Evolutionary conservation across 1,284 basidiomycete species (phyloP).

Genomic region (Cutaneotrichosporon spelunceum): DNA sequence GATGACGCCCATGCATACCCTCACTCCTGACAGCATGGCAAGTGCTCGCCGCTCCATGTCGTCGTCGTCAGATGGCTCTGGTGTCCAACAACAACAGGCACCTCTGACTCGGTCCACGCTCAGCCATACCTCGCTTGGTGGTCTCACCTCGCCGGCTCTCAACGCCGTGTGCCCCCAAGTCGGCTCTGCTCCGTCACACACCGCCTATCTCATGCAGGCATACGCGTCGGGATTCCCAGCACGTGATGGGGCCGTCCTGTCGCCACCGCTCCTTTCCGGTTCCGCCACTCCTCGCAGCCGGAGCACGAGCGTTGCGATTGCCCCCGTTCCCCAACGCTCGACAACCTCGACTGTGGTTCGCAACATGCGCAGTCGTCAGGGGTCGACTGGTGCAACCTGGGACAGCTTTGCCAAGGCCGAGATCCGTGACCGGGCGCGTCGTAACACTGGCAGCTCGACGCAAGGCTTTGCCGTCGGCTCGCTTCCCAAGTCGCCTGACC

Average conservation of each 20-base stretch:
- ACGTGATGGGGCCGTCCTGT: slow-evolving; percentile 20
- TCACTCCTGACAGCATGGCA: background rate
- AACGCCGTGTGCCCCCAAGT: slow-evolving; percentile 28
- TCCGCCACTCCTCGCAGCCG: slow-evolving; percentile 14
- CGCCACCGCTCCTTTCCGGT: slow-evolving; percentile 11
- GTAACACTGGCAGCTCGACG: slow-evolving; percentile 15
- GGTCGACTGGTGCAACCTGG: slow-evolving; percentile 36
- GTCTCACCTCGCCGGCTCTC: slow-evolving; percentile 20
- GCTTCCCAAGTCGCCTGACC: slow-evolving; percentile 6
- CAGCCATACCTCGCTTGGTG: slow-evolving; percentile 41
- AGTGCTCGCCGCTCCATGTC: slow-evolving; percentile 22
- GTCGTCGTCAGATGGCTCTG: slow-evolving; percentile 26
- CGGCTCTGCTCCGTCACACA: slow-evolving; percentile 40
- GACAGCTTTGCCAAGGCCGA: slow-evolving; percentile 41
- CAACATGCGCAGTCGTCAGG: slow-evolving; percentile 27
- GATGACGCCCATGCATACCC: slow-evolving; percentile 32
- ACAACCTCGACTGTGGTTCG: slow-evolving; percentile 15
- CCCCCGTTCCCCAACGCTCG: slow-evolving; percentile 7
- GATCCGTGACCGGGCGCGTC: slow-evolving; percentile 19
- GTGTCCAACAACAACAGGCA: slow-evolving; percentile 7
- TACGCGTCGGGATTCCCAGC: slow-evolving; percentile 43
- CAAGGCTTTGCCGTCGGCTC: slow-evolving; percentile 1
- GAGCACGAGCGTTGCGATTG: slow-evolving; percentile 6
- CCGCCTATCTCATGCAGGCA: slow-evolving; percentile 34
- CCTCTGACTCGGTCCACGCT: slow-evolving; percentile 33